These are phyloP conservation scores for Neurospora sp. DNA, from an alignment of 495 filamentous ascomycete species.

Conservation along the genomic window DNA sequence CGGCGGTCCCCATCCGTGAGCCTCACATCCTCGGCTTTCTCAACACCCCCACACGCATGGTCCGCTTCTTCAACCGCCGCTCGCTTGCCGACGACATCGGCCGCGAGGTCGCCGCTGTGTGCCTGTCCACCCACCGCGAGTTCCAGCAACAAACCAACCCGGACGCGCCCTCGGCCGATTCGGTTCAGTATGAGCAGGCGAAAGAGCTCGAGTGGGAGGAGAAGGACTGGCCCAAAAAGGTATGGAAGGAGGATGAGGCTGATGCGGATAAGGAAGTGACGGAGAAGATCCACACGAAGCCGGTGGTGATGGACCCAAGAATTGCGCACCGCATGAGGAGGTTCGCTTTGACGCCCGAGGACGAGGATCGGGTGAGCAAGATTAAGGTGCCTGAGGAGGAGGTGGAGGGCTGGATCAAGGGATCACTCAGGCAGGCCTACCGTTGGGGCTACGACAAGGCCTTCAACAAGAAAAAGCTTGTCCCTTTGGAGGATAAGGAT, in stretches of 20 bases:
- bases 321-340: constrained; percentile 73
- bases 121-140: constrained; percentile 53
- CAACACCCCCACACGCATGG: constrained; percentile 76
- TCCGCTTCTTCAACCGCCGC: constrained; percentile 83
- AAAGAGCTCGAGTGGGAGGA: constrained; percentile 68
- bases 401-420: constrained; percentile 52
- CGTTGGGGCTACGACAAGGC: constrained; percentile 30
- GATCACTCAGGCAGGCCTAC: constrained; percentile 31
- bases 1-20: constrained; percentile 62
- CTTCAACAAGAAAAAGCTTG: constrained; percentile 13
- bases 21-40: constrained; percentile 91
- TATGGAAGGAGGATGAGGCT: constrained; percentile 57
- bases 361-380: constrained; percentile 53
- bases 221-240: constrained; percentile 74
- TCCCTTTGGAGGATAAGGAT: constrained; percentile 16
- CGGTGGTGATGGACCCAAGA: constrained; percentile 66
- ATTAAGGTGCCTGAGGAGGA: constrained; percentile 58
- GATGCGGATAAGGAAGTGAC: constrained; percentile 27
- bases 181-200: constrained; percentile 54
- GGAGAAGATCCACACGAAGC: constrained; percentile 67
- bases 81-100: constrained; percentile 78
- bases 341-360: constrained; percentile 54
- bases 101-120: constrained; percentile 76
- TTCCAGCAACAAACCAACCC: constrained; percentile 22
- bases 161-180: constrained; percentile 10